Evolutionary conservation across 805 yeast species (phyloP).

Genomic region (Saccharomycopsis sp.): DNA sequence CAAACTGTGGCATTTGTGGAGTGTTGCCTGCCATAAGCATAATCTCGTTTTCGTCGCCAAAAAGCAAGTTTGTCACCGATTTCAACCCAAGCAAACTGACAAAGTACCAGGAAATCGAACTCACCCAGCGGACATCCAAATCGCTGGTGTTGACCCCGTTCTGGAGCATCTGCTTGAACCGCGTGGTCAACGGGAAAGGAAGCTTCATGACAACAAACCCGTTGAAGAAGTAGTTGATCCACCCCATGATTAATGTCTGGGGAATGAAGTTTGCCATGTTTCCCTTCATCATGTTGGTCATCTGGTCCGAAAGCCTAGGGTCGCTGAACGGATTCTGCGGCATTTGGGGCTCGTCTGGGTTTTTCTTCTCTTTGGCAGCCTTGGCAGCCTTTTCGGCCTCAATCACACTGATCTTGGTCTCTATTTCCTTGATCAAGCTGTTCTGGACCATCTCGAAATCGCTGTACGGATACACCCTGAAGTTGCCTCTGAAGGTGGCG

Average conservation of each 20-base stretch:
- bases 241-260: slow-evolving; percentile 90
- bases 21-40: slow-evolving; percentile 30
- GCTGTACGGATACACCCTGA: slow-evolving; percentile 41
- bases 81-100: slow-evolving; percentile 78
- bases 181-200: slow-evolving; percentile 85
- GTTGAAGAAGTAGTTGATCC: slow-evolving; percentile 90
- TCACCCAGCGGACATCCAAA: slow-evolving; percentile 85
- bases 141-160: slow-evolving; percentile 79
- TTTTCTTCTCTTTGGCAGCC: slow-evolving; percentile 30
- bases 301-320: slow-evolving; percentile 61
- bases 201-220: slow-evolving; percentile 83
- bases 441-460: slow-evolving; percentile 51
- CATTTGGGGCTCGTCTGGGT: slow-evolving; percentile 24
- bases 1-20: slow-evolving; percentile 29
- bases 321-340: slow-evolving; percentile 62
- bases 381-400: slow-evolving; percentile 45
- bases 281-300: slow-evolving; percentile 72
- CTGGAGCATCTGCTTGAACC: slow-evolving; percentile 90
- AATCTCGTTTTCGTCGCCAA: slow-evolving; percentile 45
- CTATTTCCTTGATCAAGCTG: slow-evolving; percentile 41
- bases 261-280: slow-evolving; percentile 82
- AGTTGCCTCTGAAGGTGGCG: slow-evolving; percentile 48
- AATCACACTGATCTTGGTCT: slow-evolving; percentile 34
- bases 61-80: slow-evolving; percentile 66
- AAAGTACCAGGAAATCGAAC: slow-evolving; percentile 93